phyloP scores from a whole-genome alignment of 140 eudicot genomes.

The Stevia rebaudiana region DNA sequence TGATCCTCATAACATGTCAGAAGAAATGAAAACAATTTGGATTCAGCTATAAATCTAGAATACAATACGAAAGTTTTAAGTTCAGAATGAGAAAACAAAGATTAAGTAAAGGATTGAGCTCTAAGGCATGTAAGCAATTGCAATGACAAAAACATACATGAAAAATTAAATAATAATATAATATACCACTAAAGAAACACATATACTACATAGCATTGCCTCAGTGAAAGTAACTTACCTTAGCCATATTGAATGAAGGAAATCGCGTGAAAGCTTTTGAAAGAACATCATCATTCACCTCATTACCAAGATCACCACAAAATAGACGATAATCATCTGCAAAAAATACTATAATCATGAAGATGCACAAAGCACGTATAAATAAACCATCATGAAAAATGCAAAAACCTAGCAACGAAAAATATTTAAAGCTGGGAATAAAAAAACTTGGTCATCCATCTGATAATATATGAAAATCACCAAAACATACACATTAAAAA shows the following conservation, averaged over 20 bases:
- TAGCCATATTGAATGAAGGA: conserved; percentile 90
- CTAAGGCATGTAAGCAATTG: not conserved
- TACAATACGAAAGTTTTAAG: not conserved
- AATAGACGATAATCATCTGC: conserved; percentile 90
- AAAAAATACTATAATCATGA: conserved; percentile 21
- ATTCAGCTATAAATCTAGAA: not conserved
- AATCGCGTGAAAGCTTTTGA: conserved; percentile 89
- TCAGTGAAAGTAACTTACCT: conserved; percentile 32
- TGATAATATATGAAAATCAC: not conserved
- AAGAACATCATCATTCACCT: conserved; percentile 94
- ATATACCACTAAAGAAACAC: conserved; percentile 10
- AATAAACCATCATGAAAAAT: not conserved
- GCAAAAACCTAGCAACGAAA: not conserved
- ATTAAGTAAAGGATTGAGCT: not conserved
- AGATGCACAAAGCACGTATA: not conserved
- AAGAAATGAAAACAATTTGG: not conserved
- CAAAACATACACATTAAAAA: not conserved
- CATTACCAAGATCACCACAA: conserved; percentile 94
- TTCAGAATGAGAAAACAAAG: not conserved
- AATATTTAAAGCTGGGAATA: conserved; percentile 2
- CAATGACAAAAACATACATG: conserved; percentile 18
- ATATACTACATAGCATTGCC: not conserved
- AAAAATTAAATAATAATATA: too few relatives aligned
- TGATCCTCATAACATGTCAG: not conserved
- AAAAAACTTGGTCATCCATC: not conserved